These are phyloP conservation scores for Paraphaeosphaeria sporulosa DNA, from an alignment of 2,329 filamentous ascomycete species.

Conservation along the genomic window DNA sequence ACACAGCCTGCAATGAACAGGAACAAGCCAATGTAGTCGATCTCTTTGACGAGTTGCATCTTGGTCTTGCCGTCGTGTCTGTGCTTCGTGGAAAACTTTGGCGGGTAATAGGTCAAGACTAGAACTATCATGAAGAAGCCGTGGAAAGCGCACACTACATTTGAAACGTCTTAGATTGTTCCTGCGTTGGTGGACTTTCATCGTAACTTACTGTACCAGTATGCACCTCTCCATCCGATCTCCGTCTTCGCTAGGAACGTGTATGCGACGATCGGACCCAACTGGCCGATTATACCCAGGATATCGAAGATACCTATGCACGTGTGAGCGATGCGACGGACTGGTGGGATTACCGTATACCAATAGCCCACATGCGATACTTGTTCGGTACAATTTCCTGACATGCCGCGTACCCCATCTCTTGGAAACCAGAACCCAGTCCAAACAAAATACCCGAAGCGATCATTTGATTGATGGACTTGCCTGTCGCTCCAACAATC, in stretches of 20 bases:
- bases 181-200: neutral
- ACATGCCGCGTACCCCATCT: conserved; percentile 28
- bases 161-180: neutral
- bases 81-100: conserved; percentile 39
- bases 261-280: conserved; percentile 38
- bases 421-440: conserved; percentile 31
- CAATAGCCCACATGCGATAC: conserved; percentile 35
- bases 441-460: conserved; percentile 29
- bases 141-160: conserved; percentile 19
- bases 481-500: conserved; percentile 30
- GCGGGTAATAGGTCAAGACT: conserved; percentile 38
- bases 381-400: conserved; percentile 36
- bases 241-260: conserved; percentile 39
- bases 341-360: neutral
- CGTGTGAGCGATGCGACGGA: neutral
- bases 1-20: conserved; percentile 16
- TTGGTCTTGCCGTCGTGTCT: conserved; percentile 31
- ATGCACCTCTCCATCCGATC: conserved; percentile 39
- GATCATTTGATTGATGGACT: conserved; percentile 34
- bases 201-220: conserved; percentile 44
- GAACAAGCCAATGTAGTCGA: neutral
- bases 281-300: conserved; percentile 34
- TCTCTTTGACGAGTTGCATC: conserved; percentile 45
- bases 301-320: conserved; percentile 27
- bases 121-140: conserved; percentile 34